Evolutionary conservation across 2,329 filamentous ascomycete genomes (phyloP).

Genomic region (Madurella mycetomatis): DNA sequence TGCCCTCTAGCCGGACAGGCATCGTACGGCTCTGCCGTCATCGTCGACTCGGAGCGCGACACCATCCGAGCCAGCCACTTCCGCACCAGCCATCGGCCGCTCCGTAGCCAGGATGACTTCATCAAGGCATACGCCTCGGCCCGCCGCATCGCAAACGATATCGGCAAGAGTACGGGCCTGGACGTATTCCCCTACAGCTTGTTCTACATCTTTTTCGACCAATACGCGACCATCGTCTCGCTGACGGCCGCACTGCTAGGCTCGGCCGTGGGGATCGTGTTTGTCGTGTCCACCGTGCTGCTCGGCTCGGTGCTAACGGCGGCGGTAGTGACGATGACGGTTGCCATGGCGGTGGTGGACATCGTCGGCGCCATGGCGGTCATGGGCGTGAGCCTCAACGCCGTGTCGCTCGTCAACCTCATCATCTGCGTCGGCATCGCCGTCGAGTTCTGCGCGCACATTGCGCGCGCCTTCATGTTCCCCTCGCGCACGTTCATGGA

Average conservation of each 20-base stretch:
- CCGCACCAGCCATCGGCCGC: conserved; percentile 80
- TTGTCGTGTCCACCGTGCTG: conserved; percentile 71
- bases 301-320: conserved; percentile 82
- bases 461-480: conserved; percentile 94
- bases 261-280: conserved; percentile 79
- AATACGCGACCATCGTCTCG: conserved; percentile 80
- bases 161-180: conserved; percentile 66
- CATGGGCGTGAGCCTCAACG: conserved; percentile 84
- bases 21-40: conserved; percentile 78
- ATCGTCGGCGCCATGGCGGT: conserved; percentile 95
- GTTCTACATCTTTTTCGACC: conserved; percentile 99
- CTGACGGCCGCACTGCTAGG: conserved; percentile 76
- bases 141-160: conserved; percentile 75
- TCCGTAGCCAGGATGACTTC: conserved; percentile 86
- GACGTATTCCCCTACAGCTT: conserved; percentile 95
- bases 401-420: conserved; percentile 90
- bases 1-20: conserved; percentile 88
- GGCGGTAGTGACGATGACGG: conserved; percentile 75
- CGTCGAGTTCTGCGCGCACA: conserved; percentile 96
- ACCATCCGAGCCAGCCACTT: conserved; percentile 84
- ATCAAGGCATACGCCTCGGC: conserved; percentile 87
- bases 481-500: conserved; percentile 80
- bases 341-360: conserved; percentile 89
- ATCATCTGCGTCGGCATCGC: conserved; percentile 96
- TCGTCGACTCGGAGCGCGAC: conserved; percentile 63